A percentile compares a stretch with the other conserved stretches of the same genome.
phyloP scores from a whole-genome alignment of 306 rosid genomes.

The Luffa acutangula region DNA sequence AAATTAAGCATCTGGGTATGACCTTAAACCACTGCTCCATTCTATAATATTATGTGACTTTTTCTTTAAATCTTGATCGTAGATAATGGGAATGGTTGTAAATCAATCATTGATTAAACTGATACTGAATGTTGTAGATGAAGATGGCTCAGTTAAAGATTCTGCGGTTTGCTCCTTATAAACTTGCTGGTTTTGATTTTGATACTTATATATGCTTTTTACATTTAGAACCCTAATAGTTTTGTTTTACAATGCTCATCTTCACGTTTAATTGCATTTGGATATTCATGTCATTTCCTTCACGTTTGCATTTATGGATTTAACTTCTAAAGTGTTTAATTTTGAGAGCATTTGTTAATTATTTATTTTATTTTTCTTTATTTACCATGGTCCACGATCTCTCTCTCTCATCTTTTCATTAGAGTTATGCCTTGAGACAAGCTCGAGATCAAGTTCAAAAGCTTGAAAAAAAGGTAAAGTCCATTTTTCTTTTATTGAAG shows the following conservation, averaged over 20 bases:
- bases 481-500: constrained; percentile 1
- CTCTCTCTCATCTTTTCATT: constrained; percentile 5
- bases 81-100: constrained; percentile 58
- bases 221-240: not conserved
- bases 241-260: not conserved
- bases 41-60: not conserved
- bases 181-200: constrained; percentile 6
- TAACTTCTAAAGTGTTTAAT: not conserved
- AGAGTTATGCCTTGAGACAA: constrained; percentile 66
- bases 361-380: not conserved
- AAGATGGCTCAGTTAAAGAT: constrained; percentile 79
- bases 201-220: constrained; percentile 2
- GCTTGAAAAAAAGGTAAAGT: constrained; percentile 67
- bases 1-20: constrained; percentile 14
- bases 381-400: not conserved
- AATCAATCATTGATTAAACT: constrained; percentile 58
- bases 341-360: not conserved
- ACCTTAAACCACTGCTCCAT: not conserved
- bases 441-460: constrained; percentile 54
- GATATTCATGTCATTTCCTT: not conserved
- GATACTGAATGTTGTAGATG: constrained; percentile 68
- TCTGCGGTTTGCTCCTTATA: constrained; percentile 66
- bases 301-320: not conserved
- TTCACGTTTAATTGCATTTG: not conserved
- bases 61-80: constrained; percentile 20